Conservation (phyloP, 139 green algal species). For the Volvox africanus region DNA sequence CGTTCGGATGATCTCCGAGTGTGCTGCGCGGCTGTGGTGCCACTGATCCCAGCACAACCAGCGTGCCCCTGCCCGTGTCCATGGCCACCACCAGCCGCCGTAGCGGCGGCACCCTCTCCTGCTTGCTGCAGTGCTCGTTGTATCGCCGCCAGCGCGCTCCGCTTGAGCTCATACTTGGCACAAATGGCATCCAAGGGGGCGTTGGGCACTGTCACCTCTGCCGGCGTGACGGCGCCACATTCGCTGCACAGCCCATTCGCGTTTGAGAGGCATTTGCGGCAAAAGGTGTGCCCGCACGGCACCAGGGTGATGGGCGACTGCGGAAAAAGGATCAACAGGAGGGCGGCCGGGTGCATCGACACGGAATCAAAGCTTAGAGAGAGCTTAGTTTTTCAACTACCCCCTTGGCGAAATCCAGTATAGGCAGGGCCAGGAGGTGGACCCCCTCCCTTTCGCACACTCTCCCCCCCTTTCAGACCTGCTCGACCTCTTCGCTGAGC, state of each 20-base stretch:
- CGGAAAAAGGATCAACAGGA: background rate
- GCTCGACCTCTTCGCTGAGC: too few relatives aligned
- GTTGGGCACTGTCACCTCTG: slow-evolving; percentile 27
- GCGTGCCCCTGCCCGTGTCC: background rate
- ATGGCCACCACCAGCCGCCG: background rate
- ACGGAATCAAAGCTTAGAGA: too few relatives aligned
- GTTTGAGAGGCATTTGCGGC: slow-evolving; percentile 45
- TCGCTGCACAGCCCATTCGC: slow-evolving; percentile 44
- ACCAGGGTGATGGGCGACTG: slow-evolving; percentile 47
- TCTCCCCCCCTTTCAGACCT: background rate
- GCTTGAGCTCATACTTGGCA: slow-evolving; percentile 55
- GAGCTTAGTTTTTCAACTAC: too few relatives aligned
- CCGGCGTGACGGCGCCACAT: slow-evolving; percentile 36
- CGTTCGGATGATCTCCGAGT: background rate
- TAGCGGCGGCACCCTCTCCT: background rate
- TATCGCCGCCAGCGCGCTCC: slow-evolving; percentile 36
- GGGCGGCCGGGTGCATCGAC: too few relatives aligned
- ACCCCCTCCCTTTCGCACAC: background rate
- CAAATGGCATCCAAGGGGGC: slow-evolving; percentile 53
- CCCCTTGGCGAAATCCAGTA: too few relatives aligned
- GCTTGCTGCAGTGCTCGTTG: slow-evolving; percentile 44
- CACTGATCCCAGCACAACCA: background rate
- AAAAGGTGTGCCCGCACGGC: slow-evolving; percentile 58
- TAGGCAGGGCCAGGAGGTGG: background rate
- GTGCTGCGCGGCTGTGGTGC: background rate